These are phyloP conservation scores for Fusarium camptoceras DNA, from an alignment of 2,329 filamentous ascomycete species.

Conservation along the genomic window DNA sequence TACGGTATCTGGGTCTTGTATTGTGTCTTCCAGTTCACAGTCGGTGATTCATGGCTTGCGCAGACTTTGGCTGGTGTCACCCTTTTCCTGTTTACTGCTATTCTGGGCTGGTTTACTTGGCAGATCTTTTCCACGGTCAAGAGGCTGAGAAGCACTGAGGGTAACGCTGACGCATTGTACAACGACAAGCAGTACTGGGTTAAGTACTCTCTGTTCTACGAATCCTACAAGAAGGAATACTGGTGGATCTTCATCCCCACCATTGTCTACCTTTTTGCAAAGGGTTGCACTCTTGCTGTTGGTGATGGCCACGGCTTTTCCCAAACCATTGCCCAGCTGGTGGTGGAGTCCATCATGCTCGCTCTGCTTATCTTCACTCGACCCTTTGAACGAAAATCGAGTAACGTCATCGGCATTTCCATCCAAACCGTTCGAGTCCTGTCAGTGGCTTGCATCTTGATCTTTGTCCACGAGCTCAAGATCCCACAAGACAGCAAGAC, in stretches of 20 bases:
- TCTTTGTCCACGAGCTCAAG: conserved; percentile 94
- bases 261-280: conserved; percentile 91
- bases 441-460: conserved; percentile 87
- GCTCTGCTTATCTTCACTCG: conserved; percentile 83
- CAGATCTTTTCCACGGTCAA: conserved; percentile 83
- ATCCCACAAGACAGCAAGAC: conserved; percentile 94
- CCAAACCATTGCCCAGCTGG: conserved; percentile 83
- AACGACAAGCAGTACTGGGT: conserved; percentile 92
- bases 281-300: conserved; percentile 86
- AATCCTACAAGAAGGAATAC: conserved; percentile 91
- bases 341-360: conserved; percentile 85
- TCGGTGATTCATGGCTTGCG: conserved; percentile 93
- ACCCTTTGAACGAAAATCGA: conserved; percentile 86
- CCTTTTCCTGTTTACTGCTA: conserved; percentile 79
- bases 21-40: conserved; percentile 94
- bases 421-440: conserved; percentile 91
- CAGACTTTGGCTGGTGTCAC: conserved; percentile 86
- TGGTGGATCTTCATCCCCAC: conserved; percentile 97
- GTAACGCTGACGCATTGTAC: conserved; percentile 79
- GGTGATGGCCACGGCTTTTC: conserved; percentile 86
- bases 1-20: conserved; percentile 97
- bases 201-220: conserved; percentile 98
- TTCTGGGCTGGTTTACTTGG: conserved; percentile 86
- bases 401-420: conserved; percentile 92
- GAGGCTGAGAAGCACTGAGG: conserved; percentile 79